Evolutionary conservation across 805 yeast species (phyloP).

Genomic region (Pichia scutulata): DNA sequence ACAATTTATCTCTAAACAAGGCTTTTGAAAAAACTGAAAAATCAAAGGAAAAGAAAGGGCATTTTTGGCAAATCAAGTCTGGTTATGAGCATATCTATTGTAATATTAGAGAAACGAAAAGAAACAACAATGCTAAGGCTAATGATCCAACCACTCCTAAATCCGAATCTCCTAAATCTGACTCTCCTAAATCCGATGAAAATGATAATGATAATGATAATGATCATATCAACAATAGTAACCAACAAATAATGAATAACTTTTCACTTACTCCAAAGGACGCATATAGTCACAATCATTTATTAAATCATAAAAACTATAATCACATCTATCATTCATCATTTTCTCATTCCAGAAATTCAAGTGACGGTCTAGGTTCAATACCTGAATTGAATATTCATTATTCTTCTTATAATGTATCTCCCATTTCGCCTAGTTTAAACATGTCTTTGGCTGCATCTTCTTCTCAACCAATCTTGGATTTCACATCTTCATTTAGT

Average conservation of each 20-base stretch:
- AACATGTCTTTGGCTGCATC: slow-evolving; percentile 17
- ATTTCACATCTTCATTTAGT: slow-evolving; percentile 59
- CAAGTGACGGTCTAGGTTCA: slow-evolving; percentile 4
- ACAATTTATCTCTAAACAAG: slow-evolving; percentile 84
- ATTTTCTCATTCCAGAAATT: slow-evolving; percentile 1
- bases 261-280: not conserved
- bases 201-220: not conserved
- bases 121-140: not conserved
- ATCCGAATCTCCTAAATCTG: not conserved
- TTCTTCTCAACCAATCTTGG: slow-evolving; percentile 27
- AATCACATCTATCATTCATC: not conserved
- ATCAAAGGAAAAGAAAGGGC: slow-evolving; percentile 86
- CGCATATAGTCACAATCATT: not conserved
- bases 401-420: slow-evolving; percentile 8
- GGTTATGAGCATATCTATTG: slow-evolving; percentile 78
- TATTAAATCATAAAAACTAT: not conserved
- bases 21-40: slow-evolving; percentile 88
- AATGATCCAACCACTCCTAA: slow-evolving; percentile 3
- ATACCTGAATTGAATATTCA: slow-evolving; percentile 8
- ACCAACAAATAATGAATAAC: not conserved
- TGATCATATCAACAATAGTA: not conserved
- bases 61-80: slow-evolving; percentile 85
- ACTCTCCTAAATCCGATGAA: not conserved
- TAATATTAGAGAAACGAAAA: slow-evolving; percentile 48
- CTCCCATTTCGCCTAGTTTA: slow-evolving; percentile 14